phyloP scores from a whole-genome alignment of 106 monocot species.

The Amphibolis antarctica region DNA sequence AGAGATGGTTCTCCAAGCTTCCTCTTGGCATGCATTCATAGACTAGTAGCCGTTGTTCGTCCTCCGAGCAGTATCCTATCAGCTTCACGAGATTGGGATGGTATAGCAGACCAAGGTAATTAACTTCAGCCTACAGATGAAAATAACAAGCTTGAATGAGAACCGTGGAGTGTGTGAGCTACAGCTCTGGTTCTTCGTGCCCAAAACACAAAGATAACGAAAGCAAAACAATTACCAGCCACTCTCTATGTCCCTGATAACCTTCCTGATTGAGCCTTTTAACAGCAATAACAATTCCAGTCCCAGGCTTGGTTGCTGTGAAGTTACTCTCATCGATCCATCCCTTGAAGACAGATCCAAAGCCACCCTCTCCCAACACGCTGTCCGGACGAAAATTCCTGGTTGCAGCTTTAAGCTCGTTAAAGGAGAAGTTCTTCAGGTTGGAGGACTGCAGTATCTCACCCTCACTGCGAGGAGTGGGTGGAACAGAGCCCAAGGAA shows the following conservation, averaged over 20 bases:
- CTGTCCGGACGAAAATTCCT: constrained; percentile 27
- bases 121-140: constrained; percentile 18
- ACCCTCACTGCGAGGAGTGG: constrained; percentile 12
- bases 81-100: constrained; percentile 23
- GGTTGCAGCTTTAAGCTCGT: constrained; percentile 19
- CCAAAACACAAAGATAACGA: background rate
- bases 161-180: too few relatives aligned
- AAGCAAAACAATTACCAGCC: constrained; percentile 10
- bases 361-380: constrained; percentile 24
- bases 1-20: constrained; percentile 27
- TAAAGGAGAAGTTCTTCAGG: constrained; percentile 19
- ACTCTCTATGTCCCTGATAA: constrained; percentile 20
- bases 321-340: constrained; percentile 24
- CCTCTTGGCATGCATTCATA: constrained; percentile 25
- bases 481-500: constrained; percentile 11
- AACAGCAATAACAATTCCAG: constrained; percentile 20
- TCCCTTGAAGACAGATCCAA: constrained; percentile 26
- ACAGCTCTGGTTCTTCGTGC: too few relatives aligned
- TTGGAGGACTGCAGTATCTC: constrained; percentile 22
- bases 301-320: constrained; percentile 14
- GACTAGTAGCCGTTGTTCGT: constrained; percentile 24
- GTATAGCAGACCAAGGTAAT: constrained; percentile 23
- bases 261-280: constrained; percentile 24
- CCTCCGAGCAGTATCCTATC: constrained; percentile 26
- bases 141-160: background rate